Evolutionary conservation across 2,329 filamentous ascomycete species (phyloP), one percentile per base, ranked within the genome.

Genomic region (Didymella pomorum): DNA sequence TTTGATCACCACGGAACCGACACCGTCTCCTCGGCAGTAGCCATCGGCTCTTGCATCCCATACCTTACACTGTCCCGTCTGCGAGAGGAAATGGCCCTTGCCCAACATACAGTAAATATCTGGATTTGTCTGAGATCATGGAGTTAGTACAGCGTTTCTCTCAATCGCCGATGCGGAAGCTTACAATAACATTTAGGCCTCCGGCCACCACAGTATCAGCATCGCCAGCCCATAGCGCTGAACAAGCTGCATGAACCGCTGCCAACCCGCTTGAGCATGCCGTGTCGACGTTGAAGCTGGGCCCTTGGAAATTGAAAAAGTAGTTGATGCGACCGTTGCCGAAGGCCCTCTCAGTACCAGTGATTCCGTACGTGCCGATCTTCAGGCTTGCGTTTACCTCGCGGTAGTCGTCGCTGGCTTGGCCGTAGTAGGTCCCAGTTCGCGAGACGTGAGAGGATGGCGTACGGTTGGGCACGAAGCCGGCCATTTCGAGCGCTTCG

Each of bases 21-120:
- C 78, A 0, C 87, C 87, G 66, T 90, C 87, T 1, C 87, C 87
- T 37, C 87, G 80, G 0, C 83, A 86, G 65, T 89, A 90, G 0
- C 88, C 88, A 58, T 85, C 84, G 7, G 41, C 41, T 26, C 25
- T 8, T 26, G 25, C 25, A 26, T 26, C 25, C 25, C 25, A 26
- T 4, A 26, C 25, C 25, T 26, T 26, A 26, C 25, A 26, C 25
- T 26, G 25, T 26, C 25, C 25, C 25, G 25, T 26, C 25, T 26
- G 25, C 25, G 25, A 26, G 25, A 26, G 25, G 25, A 26, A 26
- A 26, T 26, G 25, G 25, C 25, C 25, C 25, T 26, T 26, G 8
- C 25, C 25, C 25, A 26, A 26, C 25, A 26, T 26, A 26, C 25
- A 26, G 25, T 26, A 26, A 26, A 26, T 26, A 26, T 26, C 25